Evolutionary conservation across 345 rosid species (phyloP).

Genomic region (Pugionium cornutum): DNA sequence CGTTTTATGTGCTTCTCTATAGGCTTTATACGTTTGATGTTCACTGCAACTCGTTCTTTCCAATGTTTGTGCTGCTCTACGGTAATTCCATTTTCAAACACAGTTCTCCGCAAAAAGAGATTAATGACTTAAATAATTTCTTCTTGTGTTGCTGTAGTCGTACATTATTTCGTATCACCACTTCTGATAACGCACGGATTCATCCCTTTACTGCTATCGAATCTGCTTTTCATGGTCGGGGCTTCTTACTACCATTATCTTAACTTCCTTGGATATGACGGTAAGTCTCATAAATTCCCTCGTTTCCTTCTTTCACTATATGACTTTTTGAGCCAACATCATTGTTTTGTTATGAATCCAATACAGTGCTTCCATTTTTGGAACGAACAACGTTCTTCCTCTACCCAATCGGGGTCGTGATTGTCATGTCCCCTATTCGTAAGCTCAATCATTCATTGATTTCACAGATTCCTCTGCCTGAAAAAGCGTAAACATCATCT

Average conservation of each 20-base stretch:
- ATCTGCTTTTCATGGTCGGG: slow-evolving; percentile 92
- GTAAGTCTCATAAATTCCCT: slow-evolving; percentile 45
- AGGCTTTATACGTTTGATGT: slow-evolving; percentile 99
- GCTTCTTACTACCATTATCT: slow-evolving; percentile 96
- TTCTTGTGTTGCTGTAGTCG: slow-evolving; percentile 62
- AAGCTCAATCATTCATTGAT: slow-evolving; percentile 45
- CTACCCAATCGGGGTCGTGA: slow-evolving; percentile 80
- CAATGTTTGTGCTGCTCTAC: slow-evolving; percentile 87
- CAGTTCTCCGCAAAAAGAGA: not conserved
- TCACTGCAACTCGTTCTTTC: slow-evolving; percentile 99
- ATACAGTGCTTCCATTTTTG: slow-evolving; percentile 89
- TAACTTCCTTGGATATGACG: slow-evolving; percentile 96
- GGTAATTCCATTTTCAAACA: slow-evolving; percentile 51
- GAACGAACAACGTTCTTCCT: slow-evolving; percentile 97
- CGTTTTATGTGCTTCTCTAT: slow-evolving; percentile 30
- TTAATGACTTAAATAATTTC: slow-evolving; percentile 12
- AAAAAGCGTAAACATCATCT: not conserved
- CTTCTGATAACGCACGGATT: slow-evolving; percentile 87
- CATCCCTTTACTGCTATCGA: slow-evolving; percentile 76
- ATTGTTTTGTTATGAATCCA: not conserved
- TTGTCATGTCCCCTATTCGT: slow-evolving; percentile 85
- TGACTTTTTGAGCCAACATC: slow-evolving; percentile 1
- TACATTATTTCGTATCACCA: slow-evolving; percentile 92
- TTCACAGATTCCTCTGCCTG: slow-evolving; percentile 9
- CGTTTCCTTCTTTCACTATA: not conserved